Evolutionary conservation across 139 green algal genomes (phyloP).

Genomic region (Coelastrella sp.): DNA sequence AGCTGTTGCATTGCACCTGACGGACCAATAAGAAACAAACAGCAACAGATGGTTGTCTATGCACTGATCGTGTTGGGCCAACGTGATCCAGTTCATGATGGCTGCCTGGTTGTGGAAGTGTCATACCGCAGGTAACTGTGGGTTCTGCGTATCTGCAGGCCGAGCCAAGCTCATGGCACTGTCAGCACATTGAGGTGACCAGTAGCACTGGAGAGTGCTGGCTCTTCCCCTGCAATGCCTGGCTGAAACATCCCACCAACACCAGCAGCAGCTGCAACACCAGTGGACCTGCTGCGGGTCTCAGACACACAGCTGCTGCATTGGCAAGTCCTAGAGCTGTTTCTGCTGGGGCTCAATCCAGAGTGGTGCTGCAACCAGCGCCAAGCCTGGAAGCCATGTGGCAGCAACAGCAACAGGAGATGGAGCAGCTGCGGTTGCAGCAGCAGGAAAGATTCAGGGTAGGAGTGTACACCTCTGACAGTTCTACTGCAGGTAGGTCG

Average conservation of each 20-base stretch:
- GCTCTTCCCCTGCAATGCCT: slow-evolving; percentile 38
- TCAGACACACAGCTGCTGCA: not conserved
- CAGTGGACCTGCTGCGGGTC: not conserved
- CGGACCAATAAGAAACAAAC: no score
- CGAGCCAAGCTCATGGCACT: slow-evolving; percentile 33
- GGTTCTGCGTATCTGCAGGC: no score
- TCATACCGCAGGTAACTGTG: no score
- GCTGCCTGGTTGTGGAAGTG: no score
- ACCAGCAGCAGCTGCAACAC: not conserved
- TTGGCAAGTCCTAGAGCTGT: not conserved
- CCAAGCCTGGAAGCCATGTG: slow-evolving; percentile 13
- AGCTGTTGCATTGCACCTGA: not conserved
- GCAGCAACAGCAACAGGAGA: slow-evolving; percentile 19
- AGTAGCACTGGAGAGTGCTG: slow-evolving; percentile 11
- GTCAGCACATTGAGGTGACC: slow-evolving; percentile 31
- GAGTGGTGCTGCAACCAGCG: not conserved
- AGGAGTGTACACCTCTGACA: not conserved
- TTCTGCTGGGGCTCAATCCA: not conserved
- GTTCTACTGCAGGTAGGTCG: not conserved
- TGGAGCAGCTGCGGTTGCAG: slow-evolving; percentile 20
- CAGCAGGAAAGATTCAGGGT: not conserved
- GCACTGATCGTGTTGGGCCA: no score
- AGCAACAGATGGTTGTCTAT: no score
- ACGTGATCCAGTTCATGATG: no score
- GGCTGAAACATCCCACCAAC: not conserved